Base-by-base conservation (phyloP, 768 basidiomycete genomes). In the Leccinellum albellum region DNA sequence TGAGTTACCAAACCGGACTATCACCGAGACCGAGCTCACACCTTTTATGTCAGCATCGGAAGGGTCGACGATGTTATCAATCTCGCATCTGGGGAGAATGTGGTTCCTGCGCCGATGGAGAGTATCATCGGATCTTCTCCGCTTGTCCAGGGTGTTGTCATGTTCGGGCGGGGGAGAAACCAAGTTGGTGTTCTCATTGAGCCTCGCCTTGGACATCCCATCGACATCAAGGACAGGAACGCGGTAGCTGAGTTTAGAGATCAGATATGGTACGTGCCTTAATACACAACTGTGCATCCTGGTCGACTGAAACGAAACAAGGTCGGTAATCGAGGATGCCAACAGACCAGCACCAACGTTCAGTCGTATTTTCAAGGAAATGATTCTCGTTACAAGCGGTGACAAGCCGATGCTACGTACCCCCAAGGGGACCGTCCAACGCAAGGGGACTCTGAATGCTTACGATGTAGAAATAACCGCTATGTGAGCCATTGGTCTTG, bases 341-440 rank as follows among this genome's bases (percentile, higher is more conserved):
- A 81, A 81, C 45, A 65, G 60, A 10, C 55, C 61, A 2, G 71
- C 78, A 0, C 80, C 80, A 0, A 67, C 74, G 0, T 79, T 76
- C 57, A 78, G 77, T 51, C 70, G 75, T 9, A 73, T 81, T 9
- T 80, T 77, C 67, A 80, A 79, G 64, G 79, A 83, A 61, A 78
- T 82, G 81, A 80, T 84, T 42, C 37, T 82, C 14, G 60, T 83
- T 9, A 69, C 80, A 1, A 63, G 65, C 1, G 42, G 69, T 14
- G 67, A 64, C 2, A 80, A 79, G 59, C 82, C 82, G 0, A 62
- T 84, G 47, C 66, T 72, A 8, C 74, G 76, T 42, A 66, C 79
- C 3, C 70, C 68, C 4, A 84, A 83, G 57, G 79, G 81, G 0
- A 78, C 80, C 0, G 67, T 80, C 5, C 67, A 69, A 54, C 73